Evolutionary conservation across 305 asterid genomes (phyloP), one percentile per base, ranked within the genome.

Genomic region (Fraxinus greggii): DNA sequence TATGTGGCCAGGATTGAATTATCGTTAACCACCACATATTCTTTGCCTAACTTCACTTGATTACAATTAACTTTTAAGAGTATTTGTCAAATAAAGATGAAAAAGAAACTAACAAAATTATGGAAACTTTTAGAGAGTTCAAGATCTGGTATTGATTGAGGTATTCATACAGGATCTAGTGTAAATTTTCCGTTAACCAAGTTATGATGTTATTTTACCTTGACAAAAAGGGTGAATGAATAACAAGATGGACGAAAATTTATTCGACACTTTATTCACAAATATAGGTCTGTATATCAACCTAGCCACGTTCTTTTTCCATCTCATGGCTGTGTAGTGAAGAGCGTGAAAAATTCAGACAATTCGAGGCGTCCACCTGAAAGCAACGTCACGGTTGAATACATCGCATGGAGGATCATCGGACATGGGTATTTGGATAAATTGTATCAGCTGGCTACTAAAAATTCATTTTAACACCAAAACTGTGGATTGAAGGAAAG

Each of bases 401-500:
- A n/a, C 35, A 77, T 29, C 4, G 38, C 5, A 65, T 4, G 13
- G 45, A 61, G 65, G 80, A 51, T 31, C 33, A 56, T n/a, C 24
- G 5, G 74, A 80, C 79, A 76, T 10, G 35, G 9, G 33, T 26
- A 35, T 72, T 23, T 29, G 76, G 69, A 33, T 63, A 40, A 83
- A 59, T 6, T 61, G 72, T 69, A 77, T 32, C 73, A 5, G 21
- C 10, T 59, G 12, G n/a, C 72, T 21, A 26, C 65, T 21, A 65
- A 21, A 79, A 77, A 32, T 73, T 86, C 84, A 92, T 42, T 87
- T 89, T 79, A 92, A 84, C 32, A 91, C 90, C 82, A 86, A 79
- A 87, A 85, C 90, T 72, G 95, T 90, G 80, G 98, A 92, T 79
- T 90, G 84, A 83, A 96, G 98, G 77, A 94, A 87, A 31, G 90